A percentile compares a stretch with the other conserved stretches of the same genome.
These are phyloP conservation scores for Populus tremula DNA, from an alignment of 345 rosid species.

Conservation along the genomic window DNA sequence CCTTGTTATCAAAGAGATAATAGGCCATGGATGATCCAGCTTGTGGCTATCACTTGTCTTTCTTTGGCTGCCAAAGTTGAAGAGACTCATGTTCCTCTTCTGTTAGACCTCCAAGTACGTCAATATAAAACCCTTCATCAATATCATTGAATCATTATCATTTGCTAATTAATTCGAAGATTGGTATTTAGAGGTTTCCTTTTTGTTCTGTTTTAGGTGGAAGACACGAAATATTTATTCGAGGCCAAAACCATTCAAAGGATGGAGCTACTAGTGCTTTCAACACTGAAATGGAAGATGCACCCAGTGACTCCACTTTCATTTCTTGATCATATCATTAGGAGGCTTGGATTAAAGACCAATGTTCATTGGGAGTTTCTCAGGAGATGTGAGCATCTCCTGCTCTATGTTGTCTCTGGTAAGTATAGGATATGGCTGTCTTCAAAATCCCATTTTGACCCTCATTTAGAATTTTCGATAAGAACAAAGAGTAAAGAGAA, in stretches of 20 bases:
- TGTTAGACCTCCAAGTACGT: conserved; percentile 34
- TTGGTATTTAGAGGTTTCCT: background rate
- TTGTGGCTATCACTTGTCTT: conserved; percentile 34
- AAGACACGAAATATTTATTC: conserved; percentile 23
- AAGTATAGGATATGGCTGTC: background rate
- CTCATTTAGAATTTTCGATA: conserved; percentile 13
- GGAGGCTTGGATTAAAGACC: conserved; percentile 27
- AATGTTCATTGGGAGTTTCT: conserved; percentile 26
- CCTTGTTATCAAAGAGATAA: conserved; percentile 16
- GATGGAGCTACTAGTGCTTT: conserved; percentile 34
- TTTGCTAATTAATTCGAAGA: background rate
- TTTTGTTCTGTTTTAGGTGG: conserved; percentile 14
- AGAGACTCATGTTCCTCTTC: conserved; percentile 32
- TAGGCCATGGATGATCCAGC: conserved; percentile 36
- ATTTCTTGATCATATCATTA: conserved; percentile 30
- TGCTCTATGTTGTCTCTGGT: conserved; percentile 25
- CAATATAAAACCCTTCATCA: too few species aligned
- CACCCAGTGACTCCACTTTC: conserved; percentile 35
- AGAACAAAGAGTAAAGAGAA: conserved; percentile 10
- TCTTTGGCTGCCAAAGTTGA: conserved; percentile 39
- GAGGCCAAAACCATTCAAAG: conserved; percentile 36
- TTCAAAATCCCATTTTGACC: background rate
- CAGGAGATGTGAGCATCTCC: conserved; percentile 25
- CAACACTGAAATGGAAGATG: conserved; percentile 38
- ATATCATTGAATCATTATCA: background rate